Percentiles rank a stretch among this genome's conserved stretches.
Evolutionary conservation across 139 green algal genomes (phyloP).

Genomic region (Raphidocelis subcapitata): DNA sequence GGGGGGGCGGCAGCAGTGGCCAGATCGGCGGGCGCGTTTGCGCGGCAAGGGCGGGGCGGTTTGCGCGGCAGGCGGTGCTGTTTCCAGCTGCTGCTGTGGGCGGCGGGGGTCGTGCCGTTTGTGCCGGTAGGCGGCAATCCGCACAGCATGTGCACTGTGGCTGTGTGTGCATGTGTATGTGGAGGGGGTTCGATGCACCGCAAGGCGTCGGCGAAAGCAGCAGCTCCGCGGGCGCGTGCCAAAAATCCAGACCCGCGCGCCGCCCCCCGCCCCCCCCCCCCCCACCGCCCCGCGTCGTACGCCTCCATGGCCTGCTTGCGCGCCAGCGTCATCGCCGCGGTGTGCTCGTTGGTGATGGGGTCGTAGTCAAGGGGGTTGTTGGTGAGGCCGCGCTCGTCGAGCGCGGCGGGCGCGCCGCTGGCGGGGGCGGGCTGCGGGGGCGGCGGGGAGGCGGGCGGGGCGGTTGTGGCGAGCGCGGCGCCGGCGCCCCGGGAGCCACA

Average conservation of each 20-base stretch:
- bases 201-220: no score
- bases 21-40: neutral
- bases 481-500: no score
- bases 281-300: slow-evolving; percentile 49
- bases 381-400: slow-evolving; percentile 26
- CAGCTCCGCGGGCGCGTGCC: no score
- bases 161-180: neutral
- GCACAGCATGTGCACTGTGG: no score
- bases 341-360: slow-evolving; percentile 63
- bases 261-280: neutral
- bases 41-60: no score
- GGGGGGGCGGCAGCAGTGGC: neutral
- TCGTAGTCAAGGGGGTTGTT: slow-evolving; percentile 63
- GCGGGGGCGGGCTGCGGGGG: no score
- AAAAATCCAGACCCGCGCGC: neutral
- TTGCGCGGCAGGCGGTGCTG: no score
- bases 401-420: slow-evolving; percentile 4
- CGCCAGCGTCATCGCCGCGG: slow-evolving; percentile 57
- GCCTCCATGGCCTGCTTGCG: slow-evolving; percentile 47
- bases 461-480: no score
- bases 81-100: no score
- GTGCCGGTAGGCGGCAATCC: no score
- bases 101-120: neutral
- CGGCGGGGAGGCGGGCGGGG: no score
- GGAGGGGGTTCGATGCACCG: no score